phyloP scores from a whole-genome alignment of 2,329 filamentous ascomycete genomes.

The Phialocephala sp. region DNA sequence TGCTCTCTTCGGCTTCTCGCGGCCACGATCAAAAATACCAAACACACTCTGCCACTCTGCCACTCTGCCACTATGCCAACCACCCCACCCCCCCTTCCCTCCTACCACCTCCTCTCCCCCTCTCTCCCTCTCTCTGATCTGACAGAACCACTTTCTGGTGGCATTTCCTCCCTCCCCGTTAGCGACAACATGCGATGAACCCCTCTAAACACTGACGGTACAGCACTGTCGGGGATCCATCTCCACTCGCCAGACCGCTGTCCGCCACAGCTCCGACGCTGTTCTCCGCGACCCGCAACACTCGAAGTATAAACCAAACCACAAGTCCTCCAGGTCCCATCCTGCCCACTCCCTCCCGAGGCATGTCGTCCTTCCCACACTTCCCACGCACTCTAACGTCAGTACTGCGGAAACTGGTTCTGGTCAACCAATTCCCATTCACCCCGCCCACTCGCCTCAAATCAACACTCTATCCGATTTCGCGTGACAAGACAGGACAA shows the following conservation, averaged over 20 bases:
- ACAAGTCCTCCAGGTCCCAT: no score
- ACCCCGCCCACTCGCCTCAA: neutral
- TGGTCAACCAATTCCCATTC: neutral
- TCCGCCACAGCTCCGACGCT: neutral
- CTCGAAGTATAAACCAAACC: neutral
- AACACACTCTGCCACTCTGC: neutral
- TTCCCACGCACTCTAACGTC: neutral
- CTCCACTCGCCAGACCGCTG: neutral
- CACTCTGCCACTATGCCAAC: neutral
- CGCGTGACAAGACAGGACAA: neutral
- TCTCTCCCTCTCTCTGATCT: neutral
- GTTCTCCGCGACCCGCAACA: neutral
- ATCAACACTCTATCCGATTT: neutral
- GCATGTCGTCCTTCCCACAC: neutral
- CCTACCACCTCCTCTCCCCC: no score
- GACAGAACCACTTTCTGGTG: neutral
- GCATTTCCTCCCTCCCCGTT: neutral
- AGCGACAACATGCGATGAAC: constrained; percentile 12
- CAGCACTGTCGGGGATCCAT: neutral
- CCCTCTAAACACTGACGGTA: neutral
- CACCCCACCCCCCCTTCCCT: neutral
- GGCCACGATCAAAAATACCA: constrained; percentile 6
- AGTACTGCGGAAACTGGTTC: neutral
- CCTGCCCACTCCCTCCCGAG: neutral
- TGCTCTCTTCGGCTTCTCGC: neutral